Evolutionary conservation across 2,329 filamentous ascomycete species (phyloP).

Genomic region (Diaporthe ilicicola): DNA sequence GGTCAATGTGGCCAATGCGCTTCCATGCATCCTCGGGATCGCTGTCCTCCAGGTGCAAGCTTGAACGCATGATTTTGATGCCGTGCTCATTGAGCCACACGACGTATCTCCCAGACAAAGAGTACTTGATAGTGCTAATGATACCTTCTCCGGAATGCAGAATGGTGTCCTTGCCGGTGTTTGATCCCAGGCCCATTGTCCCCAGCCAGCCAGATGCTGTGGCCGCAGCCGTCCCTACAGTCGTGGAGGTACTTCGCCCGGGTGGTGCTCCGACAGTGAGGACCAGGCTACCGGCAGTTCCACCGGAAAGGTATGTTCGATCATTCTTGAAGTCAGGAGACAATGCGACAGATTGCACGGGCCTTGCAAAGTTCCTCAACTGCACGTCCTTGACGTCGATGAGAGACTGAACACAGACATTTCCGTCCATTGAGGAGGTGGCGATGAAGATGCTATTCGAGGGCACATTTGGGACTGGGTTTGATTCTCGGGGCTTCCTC

Average conservation of each 20-base stretch:
- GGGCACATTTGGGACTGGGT: conserved; percentile 73
- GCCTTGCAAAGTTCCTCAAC: conserved; percentile 90
- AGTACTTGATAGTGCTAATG: conserved; percentile 95
- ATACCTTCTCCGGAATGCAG: conserved; percentile 92
- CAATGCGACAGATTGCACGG: conserved; percentile 90
- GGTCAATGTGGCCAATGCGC: conserved; percentile 88
- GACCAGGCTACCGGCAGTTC: conserved; percentile 86
- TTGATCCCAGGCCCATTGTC: conserved; percentile 81
- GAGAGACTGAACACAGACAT: conserved; percentile 90
- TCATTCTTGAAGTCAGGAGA: conserved; percentile 95
- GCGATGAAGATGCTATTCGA: conserved; percentile 94
- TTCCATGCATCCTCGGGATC: conserved; percentile 92
- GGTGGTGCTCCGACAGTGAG: conserved; percentile 82
- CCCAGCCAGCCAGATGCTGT: conserved; percentile 91
- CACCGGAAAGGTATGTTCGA: conserved; percentile 88
- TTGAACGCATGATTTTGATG: conserved; percentile 96
- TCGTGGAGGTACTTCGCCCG: conserved; percentile 88
- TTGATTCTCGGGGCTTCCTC: conserved; percentile 59
- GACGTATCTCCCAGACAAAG: conserved; percentile 88
- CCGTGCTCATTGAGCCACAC: conserved; percentile 97
- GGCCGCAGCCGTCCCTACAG: conserved; percentile 81
- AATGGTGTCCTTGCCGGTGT: conserved; percentile 83
- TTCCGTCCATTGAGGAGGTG: conserved; percentile 93
- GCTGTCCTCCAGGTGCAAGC: conserved; percentile 78
- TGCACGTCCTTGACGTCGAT: conserved; percentile 90